These are phyloP conservation scores for Aspergillus luchuensis DNA, from an alignment of 2,329 filamentous ascomycete species.

Conservation along the genomic window DNA sequence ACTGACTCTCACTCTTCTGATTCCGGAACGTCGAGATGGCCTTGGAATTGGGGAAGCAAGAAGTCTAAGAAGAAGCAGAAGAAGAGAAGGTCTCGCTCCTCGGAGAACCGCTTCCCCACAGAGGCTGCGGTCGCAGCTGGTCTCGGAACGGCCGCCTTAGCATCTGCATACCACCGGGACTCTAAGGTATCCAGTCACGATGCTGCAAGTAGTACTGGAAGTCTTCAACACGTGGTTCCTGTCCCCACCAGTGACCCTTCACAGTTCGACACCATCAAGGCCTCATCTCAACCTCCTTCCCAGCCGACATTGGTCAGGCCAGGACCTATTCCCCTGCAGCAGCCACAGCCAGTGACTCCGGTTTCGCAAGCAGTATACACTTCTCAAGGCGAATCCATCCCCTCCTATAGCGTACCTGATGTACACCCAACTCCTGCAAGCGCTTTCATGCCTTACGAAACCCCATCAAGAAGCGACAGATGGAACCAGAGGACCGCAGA, in stretches of 20 bases:
- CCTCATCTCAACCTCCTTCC: slow-evolving; percentile 27
- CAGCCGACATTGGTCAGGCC: slow-evolving; percentile 50
- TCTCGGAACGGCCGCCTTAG: slow-evolving; percentile 46
- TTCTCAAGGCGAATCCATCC: slow-evolving; percentile 43
- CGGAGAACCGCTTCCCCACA: slow-evolving; percentile 27
- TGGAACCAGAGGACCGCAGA: slow-evolving; percentile 14
- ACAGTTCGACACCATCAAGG: slow-evolving; percentile 58
- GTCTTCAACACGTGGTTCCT: slow-evolving; percentile 64
- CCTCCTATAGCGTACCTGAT: slow-evolving; percentile 46
- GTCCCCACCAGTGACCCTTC: slow-evolving; percentile 66
- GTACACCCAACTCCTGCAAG: slow-evolving; percentile 30
- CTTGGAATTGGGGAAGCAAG: slow-evolving; percentile 60
- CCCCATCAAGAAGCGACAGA: slow-evolving; percentile 16
- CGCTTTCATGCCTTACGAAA: slow-evolving; percentile 22
- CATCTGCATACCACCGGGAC: slow-evolving; percentile 38
- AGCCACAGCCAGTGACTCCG: slow-evolving; percentile 77
- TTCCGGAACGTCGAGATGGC: slow-evolving; percentile 61
- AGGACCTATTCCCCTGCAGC: slow-evolving; percentile 71
- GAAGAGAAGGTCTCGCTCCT: slow-evolving; percentile 20
- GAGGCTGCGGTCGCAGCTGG: slow-evolving; percentile 45
- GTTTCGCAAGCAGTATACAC: slow-evolving; percentile 70
- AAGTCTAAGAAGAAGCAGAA: slow-evolving; percentile 32
- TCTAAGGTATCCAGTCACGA: slow-evolving; percentile 23
- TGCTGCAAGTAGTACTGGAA: slow-evolving; percentile 46
- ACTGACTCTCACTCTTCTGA: slow-evolving; percentile 56